Evolutionary conservation across 345 rosid species (phyloP), one percentile per base, ranked within the genome.

Genomic region (Barbarea vulgaris): DNA sequence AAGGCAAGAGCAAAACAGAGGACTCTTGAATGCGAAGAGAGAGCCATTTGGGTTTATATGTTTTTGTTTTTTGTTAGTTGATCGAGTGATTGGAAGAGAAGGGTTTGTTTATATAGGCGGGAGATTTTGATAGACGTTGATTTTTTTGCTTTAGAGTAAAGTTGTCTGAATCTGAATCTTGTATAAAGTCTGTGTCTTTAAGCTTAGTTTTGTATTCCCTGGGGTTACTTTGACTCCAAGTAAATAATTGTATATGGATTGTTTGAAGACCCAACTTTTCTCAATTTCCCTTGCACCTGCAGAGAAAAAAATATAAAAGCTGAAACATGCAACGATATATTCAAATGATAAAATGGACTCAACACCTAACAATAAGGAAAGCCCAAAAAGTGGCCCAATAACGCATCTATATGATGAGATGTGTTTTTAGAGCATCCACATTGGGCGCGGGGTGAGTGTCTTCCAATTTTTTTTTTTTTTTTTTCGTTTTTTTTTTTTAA

Each of bases 21-120:
- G 54, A 72, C 69, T 41, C 77, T 67, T 65, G 76, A 30, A 24
- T 59, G 79, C 24, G 70, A 80, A 69, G 76, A 64, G 71, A 76
- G 54, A 39, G 85, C 85, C 89, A 90, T 88, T 33, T 63, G 33
- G 36, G 57, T 33, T 3, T 8, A 8, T 33, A 46, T 41, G 4
- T 22, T 12, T 7, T 14, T n/a, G n/a, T n/a, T 28, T 17, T 25
- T 57, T 4, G 56, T 55, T 37, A n/a, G 30, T 50, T 74, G 77
- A 70, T 75, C 24, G 44, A 39, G 64, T 46, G 5, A 47, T 7
- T 47, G 61, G 22, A 55, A 60, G 77, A 62, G 33, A 69, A 64
- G 30, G 28, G 69, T 33, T 9, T 12, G 53, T 51, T 75, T 80
- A 80, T 75, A 80, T 79, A 75, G 73, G 44, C 37, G 31, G 28